Base-by-base conservation (phyloP, 2,329 filamentous ascomycete genomes). In the Alternaria viburni region DNA sequence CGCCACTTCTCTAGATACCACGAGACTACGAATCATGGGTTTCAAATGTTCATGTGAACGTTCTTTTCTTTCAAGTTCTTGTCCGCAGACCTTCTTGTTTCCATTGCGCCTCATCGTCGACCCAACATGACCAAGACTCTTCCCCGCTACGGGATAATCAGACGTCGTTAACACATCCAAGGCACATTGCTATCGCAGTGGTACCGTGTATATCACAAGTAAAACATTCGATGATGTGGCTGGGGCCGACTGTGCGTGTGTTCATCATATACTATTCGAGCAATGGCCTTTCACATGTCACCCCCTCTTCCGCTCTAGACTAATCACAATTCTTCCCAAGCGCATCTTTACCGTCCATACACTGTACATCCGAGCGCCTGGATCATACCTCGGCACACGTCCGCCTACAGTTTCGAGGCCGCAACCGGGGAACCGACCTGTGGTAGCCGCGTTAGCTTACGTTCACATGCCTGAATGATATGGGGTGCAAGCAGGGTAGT, bases 1-100 rank as follows among this genome's bases (percentile, higher is more conserved):
- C 74, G 74, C 75, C 73, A 66, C 64, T 76, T 77, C 70, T 76
- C 75, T 79, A 79, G 77, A 79, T 79, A 79, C 75, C 76, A 78
- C 72, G 77, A 77, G 73, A 64, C 71, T 77, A 77, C 73, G 74
- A 76, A 76, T 76, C 71, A 74, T 70, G 72, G 73, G 69, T 77
- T 75, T 69, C 60, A 58, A 41, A 74, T 65, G 69, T 74, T 62
- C 55, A 70, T 56, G 74, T 75, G 71, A 73, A 57, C 28, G 30
- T 21, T 15, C 54, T 32, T 50, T 30, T 59, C 10, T 45, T 49
- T 28, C 36, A 6, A 36, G n/a, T 49, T 21, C 12, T 47, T 54
- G 26, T 30, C n/a, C 17, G 21, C 47, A 51, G 15, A 10, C 10
- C 15, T 10, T 19, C 44, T 28, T 54, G 15, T 41, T 43, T 23